Evolutionary conservation across 495 filamentous ascomycete genomes (phyloP).

Genomic region (Penicillium egyptiacum): DNA sequence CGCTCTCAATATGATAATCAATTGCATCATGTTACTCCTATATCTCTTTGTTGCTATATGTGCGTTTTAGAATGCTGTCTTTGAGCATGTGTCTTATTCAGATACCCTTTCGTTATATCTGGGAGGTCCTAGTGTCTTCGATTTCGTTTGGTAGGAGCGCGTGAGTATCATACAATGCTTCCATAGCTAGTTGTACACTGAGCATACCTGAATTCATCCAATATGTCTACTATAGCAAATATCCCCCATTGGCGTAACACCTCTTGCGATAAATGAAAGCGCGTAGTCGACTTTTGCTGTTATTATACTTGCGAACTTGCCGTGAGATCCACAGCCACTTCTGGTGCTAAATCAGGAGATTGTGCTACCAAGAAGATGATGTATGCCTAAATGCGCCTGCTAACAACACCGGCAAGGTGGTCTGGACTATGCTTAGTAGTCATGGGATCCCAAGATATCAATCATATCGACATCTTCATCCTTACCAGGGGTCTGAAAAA

Average conservation of each 20-base stretch:
- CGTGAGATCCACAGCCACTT: too few relatives aligned
- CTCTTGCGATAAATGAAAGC: not conserved
- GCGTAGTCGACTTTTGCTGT: not conserved
- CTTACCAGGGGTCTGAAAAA: not conserved
- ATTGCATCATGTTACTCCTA: slow-evolving; percentile 10
- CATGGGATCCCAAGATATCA: too few relatives aligned
- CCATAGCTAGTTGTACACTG: slow-evolving; percentile 22
- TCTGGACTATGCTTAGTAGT: too few relatives aligned
- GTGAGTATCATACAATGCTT: slow-evolving; percentile 14
- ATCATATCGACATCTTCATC: too few relatives aligned
- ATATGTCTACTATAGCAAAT: slow-evolving; percentile 3
- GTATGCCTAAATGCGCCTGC: too few relatives aligned
- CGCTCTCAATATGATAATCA: slow-evolving; percentile 12
- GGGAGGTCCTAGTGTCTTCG: slow-evolving; percentile 4
- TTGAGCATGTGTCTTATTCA: not conserved
- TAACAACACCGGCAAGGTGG: too few relatives aligned
- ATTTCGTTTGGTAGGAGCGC: not conserved
- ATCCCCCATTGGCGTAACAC: not conserved
- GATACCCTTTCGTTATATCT: slow-evolving; percentile 5
- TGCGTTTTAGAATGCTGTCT: not conserved
- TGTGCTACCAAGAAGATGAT: not conserved
- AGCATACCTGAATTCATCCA: slow-evolving; percentile 13
- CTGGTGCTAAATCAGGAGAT: too few relatives aligned
- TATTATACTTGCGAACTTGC: too few relatives aligned
- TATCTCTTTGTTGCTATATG: not conserved